These are phyloP conservation scores for Mortierella sp. DNA, from an alignment of 371 early-diverging fungal species.

Conservation along the genomic window DNA sequence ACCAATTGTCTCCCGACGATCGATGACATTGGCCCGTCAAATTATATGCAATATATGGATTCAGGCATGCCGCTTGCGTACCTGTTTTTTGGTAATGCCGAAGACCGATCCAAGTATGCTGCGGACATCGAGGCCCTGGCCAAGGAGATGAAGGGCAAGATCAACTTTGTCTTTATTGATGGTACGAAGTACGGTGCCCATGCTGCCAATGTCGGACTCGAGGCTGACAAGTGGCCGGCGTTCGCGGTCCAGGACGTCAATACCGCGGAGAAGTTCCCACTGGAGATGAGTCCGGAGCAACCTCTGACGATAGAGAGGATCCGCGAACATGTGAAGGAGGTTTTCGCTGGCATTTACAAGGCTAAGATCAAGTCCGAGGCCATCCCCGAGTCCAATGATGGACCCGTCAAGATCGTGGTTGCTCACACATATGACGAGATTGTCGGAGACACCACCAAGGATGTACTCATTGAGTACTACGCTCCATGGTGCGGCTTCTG, in stretches of 20 bases:
- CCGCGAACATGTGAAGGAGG: constrained; percentile 71
- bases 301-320: constrained; percentile 59
- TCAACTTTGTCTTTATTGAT: constrained; percentile 90
- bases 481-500: constrained; percentile 59
- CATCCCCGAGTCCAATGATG: constrained; percentile 86
- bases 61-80: constrained; percentile 90
- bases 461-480: constrained; percentile 89
- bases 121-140: constrained; percentile 74
- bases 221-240: constrained; percentile 86
- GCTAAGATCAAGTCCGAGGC: constrained; percentile 83
- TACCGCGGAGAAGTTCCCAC: constrained; percentile 81
- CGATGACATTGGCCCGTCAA: constrained; percentile 88
- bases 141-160: constrained; percentile 81
- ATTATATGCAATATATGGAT: constrained; percentile 83
- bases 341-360: constrained; percentile 71
- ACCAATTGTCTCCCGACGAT: constrained; percentile 82
- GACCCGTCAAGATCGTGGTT: constrained; percentile 88
- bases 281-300: constrained; percentile 69
- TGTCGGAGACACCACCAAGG: constrained; percentile 86
- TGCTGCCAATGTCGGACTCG: constrained; percentile 82
- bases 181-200: constrained; percentile 83
- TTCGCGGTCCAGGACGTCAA: constrained; percentile 84
- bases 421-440: constrained; percentile 79
- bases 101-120: constrained; percentile 65
- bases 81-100: constrained; percentile 77